Evolutionary conservation across 805 yeast species (phyloP).

Genomic region (Sugiyamaella qingdaonensis): DNA sequence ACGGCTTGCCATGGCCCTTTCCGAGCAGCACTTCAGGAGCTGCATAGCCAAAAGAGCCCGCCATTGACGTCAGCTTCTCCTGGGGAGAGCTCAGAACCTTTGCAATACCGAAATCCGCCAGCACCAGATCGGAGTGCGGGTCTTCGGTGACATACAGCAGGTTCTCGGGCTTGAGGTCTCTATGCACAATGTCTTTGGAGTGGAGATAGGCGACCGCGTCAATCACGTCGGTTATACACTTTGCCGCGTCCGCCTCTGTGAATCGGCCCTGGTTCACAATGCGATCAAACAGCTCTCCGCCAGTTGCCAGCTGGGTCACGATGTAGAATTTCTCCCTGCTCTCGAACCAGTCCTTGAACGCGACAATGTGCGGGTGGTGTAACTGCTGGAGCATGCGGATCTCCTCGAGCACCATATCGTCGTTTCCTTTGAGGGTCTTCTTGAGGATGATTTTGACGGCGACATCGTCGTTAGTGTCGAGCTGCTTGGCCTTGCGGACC

Average conservation of each 20-base stretch:
- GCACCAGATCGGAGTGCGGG: constrained; percentile 67
- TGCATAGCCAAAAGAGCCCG: constrained; percentile 94
- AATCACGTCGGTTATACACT: constrained; percentile 66
- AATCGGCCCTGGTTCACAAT: constrained; percentile 76
- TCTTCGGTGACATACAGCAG: constrained; percentile 62
- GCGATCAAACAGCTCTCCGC: constrained; percentile 92
- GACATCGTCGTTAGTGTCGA: constrained; percentile 59
- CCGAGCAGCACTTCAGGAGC: constrained; percentile 89
- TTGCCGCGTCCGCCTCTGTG: constrained; percentile 84
- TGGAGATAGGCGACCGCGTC: constrained; percentile 80
- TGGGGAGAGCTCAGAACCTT: constrained; percentile 58
- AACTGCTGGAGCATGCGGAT: constrained; percentile 62
- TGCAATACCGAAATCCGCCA: constrained; percentile 97
- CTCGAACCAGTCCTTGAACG: constrained; percentile 90
- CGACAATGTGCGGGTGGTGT: constrained; percentile 83
- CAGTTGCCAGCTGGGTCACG: constrained; percentile 91
- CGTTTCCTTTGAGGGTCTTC: constrained; percentile 77
- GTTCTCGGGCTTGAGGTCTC: constrained; percentile 94
- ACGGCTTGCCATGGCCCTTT: constrained; percentile 88
- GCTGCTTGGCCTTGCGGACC: constrained; percentile 67
- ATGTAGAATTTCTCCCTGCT: constrained; percentile 86
- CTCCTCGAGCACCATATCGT: constrained; percentile 74
- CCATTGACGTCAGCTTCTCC: constrained; percentile 63
- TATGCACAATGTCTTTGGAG: constrained; percentile 72
- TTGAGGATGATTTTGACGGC: constrained; percentile 88